Evolutionary conservation across 768 basidiomycete genomes (phyloP), one percentile per base, ranked within the genome.

Genomic region (Leucosporidium yakuticum): DNA sequence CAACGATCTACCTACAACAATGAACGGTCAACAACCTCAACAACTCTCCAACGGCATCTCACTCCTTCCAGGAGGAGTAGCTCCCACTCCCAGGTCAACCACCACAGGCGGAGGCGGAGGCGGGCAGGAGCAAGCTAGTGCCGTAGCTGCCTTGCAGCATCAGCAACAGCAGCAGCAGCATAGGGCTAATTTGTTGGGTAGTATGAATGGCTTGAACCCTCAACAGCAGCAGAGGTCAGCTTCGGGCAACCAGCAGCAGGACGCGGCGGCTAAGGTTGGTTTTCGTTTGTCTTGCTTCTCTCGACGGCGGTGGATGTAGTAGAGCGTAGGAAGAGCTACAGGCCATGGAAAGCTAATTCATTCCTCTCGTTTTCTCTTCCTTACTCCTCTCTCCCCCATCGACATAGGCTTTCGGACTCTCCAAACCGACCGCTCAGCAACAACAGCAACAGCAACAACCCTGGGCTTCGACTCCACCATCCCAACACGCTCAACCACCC

Each of bases 121-220:
- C 1, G 64, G 61, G 1, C 64, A 66, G 39, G 67, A 72, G 60
- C 71, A 72, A 65, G 71, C 71, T 59, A 72, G 71, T 54, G 71
- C 71, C 12, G 47, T 72, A 2, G 71, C 71, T 19, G 67, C 71
- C 15, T 49, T 73, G 36, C 64, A 65, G 32, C 67, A 65, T 25
- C 71, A 72, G 62, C 67, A 68, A 27, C 67, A 65, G 31, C 71
- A 72, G 62, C 67, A 68, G 31, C 66, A 67, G 55, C 71, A 72
- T 32, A 57, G 71, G 4, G 71, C 71, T n/a, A 72, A 65, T 49
- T 27, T 72, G 23, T 60, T 72, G 11, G 71, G 71, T 1, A 63
- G 64, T n/a, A 72, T 72, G 71, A 72, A 72, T 55, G 67, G 67
- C 7, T 39, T 50, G 2, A 0, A 8, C 12, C 44, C 17, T 39